phyloP scores from a whole-genome alignment of 2,329 filamentous ascomycete species.

The Colletotrichum graminicola region DNA sequence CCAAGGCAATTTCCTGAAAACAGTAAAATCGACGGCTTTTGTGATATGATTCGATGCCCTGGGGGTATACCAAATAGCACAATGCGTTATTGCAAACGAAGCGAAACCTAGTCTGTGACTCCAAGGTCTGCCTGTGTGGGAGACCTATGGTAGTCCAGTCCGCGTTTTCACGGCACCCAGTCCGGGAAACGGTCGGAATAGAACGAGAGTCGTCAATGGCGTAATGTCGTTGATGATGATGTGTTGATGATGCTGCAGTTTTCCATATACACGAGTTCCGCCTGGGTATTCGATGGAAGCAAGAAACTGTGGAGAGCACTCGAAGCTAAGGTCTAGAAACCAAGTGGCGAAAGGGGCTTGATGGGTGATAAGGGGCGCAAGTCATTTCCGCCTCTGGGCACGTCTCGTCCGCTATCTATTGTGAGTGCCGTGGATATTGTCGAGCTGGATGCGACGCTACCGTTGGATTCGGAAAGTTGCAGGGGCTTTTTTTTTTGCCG shows the following conservation, averaged over 20 bases:
- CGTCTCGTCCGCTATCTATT: constrained; percentile 57
- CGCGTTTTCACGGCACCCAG: background rate
- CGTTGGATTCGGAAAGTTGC: constrained; percentile 56
- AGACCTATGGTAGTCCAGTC: background rate
- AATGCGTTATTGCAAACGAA: constrained; percentile 39
- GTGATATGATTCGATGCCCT: constrained; percentile 40
- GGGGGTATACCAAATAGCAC: constrained; percentile 42
- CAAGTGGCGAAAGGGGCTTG: constrained; percentile 73
- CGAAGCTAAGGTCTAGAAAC: constrained; percentile 57
- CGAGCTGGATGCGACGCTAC: constrained; percentile 59
- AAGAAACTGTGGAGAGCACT: constrained; percentile 42
- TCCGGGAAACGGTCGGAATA: constrained; percentile 11
- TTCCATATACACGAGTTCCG: constrained; percentile 38
- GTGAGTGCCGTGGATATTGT: constrained; percentile 61
- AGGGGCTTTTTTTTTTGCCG: constrained; percentile 60
- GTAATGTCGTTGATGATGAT: constrained; percentile 50
- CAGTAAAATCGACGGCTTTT: constrained; percentile 43
- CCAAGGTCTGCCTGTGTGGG: background rate
- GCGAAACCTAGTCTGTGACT: constrained; percentile 16
- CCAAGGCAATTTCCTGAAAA: constrained; percentile 37
- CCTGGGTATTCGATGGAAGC: constrained; percentile 40
- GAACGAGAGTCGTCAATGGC: constrained; percentile 50
- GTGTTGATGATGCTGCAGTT: constrained; percentile 30
- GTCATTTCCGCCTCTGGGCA: constrained; percentile 54
- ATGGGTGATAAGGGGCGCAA: constrained; percentile 73